Evolutionary conservation across 768 basidiomycete species (phyloP).

Genomic region (Serendipita sp.): DNA sequence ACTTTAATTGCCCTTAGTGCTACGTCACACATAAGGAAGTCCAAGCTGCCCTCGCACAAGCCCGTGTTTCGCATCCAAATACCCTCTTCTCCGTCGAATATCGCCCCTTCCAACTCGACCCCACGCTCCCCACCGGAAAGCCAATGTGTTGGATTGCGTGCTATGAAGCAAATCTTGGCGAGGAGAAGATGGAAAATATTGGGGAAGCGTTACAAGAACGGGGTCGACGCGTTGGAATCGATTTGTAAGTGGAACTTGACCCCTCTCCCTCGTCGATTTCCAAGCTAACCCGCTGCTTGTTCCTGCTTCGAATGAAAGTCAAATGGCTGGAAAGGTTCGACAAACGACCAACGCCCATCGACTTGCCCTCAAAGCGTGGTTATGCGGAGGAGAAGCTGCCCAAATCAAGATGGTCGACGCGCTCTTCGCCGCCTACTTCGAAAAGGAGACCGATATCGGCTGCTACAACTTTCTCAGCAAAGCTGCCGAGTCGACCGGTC

Average conservation of each 20-base stretch:
- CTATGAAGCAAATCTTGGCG: slow-evolving; percentile 29
- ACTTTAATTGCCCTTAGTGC: slow-evolving; percentile 25
- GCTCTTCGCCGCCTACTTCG: slow-evolving; percentile 52
- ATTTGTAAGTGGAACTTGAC: slow-evolving; percentile 30
- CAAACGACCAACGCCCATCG: slow-evolving; percentile 60
- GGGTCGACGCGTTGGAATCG: slow-evolving; percentile 40
- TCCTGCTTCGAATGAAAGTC: slow-evolving; percentile 23
- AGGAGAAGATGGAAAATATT: slow-evolving; percentile 30
- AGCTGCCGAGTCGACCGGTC: slow-evolving; percentile 35
- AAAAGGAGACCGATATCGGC: slow-evolving; percentile 46
- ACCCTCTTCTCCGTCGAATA: slow-evolving; percentile 29
- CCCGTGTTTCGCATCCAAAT: slow-evolving; percentile 17
- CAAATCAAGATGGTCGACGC: slow-evolving; percentile 42
- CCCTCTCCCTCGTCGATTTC: not conserved
- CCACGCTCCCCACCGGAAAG: slow-evolving; percentile 21
- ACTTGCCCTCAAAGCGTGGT: slow-evolving; percentile 51
- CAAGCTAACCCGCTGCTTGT: not conserved
- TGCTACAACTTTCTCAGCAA: slow-evolving; percentile 43
- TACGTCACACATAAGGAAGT: slow-evolving; percentile 29
- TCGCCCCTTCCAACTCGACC: slow-evolving; percentile 32
- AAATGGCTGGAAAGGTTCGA: slow-evolving; percentile 42
- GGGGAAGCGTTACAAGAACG: slow-evolving; percentile 33
- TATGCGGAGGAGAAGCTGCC: slow-evolving; percentile 40
- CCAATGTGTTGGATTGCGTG: slow-evolving; percentile 3
- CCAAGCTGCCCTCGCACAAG: slow-evolving; percentile 22